Evolutionary conservation across 495 filamentous ascomycete species (phyloP).

Genomic region (Tuber microsphaerosporum): DNA sequence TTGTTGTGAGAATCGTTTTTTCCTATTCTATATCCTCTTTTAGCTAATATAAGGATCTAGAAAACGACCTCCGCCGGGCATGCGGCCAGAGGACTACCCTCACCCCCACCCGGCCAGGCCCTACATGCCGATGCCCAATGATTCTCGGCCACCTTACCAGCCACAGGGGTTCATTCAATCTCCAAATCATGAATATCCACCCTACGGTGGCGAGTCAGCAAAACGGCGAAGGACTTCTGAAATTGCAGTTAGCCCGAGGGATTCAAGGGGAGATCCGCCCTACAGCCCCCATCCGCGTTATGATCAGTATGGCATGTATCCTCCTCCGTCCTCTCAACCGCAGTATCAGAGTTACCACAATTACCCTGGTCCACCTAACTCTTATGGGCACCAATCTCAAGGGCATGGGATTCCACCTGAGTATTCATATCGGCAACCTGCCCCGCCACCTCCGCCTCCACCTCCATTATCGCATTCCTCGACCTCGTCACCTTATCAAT

Average conservation of each 20-base stretch:
- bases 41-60: conserved; percentile 25
- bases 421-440: conserved; percentile 31
- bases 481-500: conserved; percentile 38
- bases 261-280: conserved; percentile 33
- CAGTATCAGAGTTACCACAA: conserved; percentile 31
- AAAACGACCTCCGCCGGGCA: conserved; percentile 37
- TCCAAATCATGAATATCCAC: conserved; percentile 34
- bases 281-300: conserved; percentile 32
- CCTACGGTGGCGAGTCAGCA: conserved; percentile 27
- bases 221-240: conserved; percentile 38
- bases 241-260: conserved; percentile 33
- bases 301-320: conserved; percentile 36
- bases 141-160: conserved; percentile 29
- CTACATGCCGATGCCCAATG: conserved; percentile 30
- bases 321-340: conserved; percentile 33
- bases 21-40: background rate
- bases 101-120: conserved; percentile 24
- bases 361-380: conserved; percentile 30
- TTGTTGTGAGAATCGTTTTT: conserved; percentile 44
- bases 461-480: conserved; percentile 31
- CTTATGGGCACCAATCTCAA: conserved; percentile 28
- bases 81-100: conserved; percentile 41
- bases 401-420: conserved; percentile 18
- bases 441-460: conserved; percentile 23
- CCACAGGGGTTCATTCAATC: conserved; percentile 23